Evolutionary conservation across 1,284 basidiomycete species (phyloP).

Genomic region (Polyporus tsugae): DNA sequence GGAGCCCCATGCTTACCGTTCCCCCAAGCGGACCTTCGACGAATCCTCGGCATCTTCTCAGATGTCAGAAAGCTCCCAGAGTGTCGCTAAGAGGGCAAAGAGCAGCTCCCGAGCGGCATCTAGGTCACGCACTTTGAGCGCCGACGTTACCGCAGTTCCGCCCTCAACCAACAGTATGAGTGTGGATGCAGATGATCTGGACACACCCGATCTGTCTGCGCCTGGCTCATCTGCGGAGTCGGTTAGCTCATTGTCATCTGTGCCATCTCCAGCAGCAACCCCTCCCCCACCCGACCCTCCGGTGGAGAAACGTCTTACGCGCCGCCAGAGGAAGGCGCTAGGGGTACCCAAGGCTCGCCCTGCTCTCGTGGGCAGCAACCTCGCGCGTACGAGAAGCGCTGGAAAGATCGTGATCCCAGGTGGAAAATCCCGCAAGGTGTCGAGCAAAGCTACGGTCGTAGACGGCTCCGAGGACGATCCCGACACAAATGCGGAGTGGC

Average conservation of each 20-base stretch:
- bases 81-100: conserved; percentile 53
- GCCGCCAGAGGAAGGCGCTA: conserved; percentile 70
- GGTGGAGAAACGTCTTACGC: conserved; percentile 54
- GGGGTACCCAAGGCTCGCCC: conserved; percentile 64
- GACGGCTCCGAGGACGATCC: conserved; percentile 40
- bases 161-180: conserved; percentile 24
- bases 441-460: conserved; percentile 39
- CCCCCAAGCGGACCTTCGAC: conserved; percentile 76
- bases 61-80: conserved; percentile 49
- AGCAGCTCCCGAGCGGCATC: conserved; percentile 36
- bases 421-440: conserved; percentile 48
- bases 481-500: conserved; percentile 66
- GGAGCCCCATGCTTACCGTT: conserved; percentile 47
- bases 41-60: conserved; percentile 58
- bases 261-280: conserved; percentile 48
- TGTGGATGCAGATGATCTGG: conserved; percentile 46
- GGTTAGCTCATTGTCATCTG: conserved; percentile 50
- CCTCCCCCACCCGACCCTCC: conserved; percentile 44
- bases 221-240: conserved; percentile 51
- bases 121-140: conserved; percentile 28
- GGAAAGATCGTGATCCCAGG: conserved; percentile 68
- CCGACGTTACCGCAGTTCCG: conserved; percentile 23
- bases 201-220: conserved; percentile 54
- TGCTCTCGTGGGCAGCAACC: conserved; percentile 39
- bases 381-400: conserved; percentile 42